Evolutionary conservation across 2,329 filamentous ascomycete genomes (phyloP).

Genomic region (Aspergillus vadensis): DNA sequence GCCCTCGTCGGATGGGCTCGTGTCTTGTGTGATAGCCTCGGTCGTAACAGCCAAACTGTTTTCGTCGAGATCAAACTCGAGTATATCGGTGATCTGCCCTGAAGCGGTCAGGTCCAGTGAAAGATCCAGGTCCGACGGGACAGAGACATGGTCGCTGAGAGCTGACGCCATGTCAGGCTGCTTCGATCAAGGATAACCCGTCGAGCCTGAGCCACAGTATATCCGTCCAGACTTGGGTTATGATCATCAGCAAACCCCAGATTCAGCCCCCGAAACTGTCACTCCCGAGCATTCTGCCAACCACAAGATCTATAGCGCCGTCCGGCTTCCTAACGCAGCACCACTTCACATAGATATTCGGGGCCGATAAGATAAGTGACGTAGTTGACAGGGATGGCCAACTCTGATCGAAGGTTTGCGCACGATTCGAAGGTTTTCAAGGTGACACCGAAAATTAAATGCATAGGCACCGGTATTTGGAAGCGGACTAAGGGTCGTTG

Average conservation of each 20-base stretch:
- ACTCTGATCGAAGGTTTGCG: not conserved
- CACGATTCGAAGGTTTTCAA: not conserved
- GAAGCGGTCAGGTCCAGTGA: conserved; percentile 19
- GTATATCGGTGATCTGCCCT: conserved; percentile 9
- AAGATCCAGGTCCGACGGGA: conserved; percentile 25
- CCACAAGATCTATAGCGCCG: conserved; percentile 5
- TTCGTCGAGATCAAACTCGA: conserved; percentile 7
- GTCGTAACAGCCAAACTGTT: not conserved
- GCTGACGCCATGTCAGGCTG: conserved; percentile 21
- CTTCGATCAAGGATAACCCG: not conserved
- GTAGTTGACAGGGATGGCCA: not conserved
- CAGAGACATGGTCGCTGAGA: conserved; percentile 21
- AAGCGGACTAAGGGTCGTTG: not conserved
- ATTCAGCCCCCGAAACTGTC: conserved; percentile 15
- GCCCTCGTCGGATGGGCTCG: conserved; percentile 16
- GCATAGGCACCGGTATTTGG: conserved; percentile 3
- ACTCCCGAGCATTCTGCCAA: conserved; percentile 16
- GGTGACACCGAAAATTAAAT: not conserved
- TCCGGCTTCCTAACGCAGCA: conserved; percentile 1
- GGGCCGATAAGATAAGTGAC: not conserved
- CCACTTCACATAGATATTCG: conserved; percentile 7
- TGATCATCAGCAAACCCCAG: conserved; percentile 9
- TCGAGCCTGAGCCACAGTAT: not conserved
- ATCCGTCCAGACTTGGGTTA: not conserved
- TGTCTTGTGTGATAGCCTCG: not conserved